Evolutionary conservation across 2,329 filamentous ascomycete species (phyloP).

Genomic region (Stagonosporopsis vannaccii): DNA sequence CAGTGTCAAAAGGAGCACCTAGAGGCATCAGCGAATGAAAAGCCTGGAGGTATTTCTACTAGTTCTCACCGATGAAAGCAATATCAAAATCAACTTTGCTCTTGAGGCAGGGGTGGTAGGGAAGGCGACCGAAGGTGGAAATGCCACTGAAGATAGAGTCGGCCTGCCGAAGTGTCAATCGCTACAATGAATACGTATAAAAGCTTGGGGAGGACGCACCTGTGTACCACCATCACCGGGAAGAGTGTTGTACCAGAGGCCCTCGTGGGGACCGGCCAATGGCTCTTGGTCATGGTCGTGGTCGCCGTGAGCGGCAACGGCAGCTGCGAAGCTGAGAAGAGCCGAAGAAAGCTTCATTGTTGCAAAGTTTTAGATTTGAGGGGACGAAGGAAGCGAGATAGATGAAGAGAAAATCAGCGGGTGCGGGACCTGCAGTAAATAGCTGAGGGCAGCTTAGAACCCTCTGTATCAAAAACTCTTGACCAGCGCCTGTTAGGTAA

Average conservation of each 20-base stretch:
- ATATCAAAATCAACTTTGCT: slow-evolving; percentile 80
- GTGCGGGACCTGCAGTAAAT: slow-evolving; percentile 30
- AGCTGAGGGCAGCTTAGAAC: slow-evolving; percentile 19
- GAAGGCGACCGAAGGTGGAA: slow-evolving; percentile 81
- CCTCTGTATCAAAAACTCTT: slow-evolving; percentile 36
- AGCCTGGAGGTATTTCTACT: too few relatives aligned
- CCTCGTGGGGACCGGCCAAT: slow-evolving; percentile 70
- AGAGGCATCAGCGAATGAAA: slow-evolving; percentile 39
- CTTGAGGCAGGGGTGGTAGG: slow-evolving; percentile 79
- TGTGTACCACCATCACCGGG: slow-evolving; percentile 86
- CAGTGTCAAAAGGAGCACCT: slow-evolving; percentile 83
- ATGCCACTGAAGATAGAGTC: slow-evolving; percentile 91
- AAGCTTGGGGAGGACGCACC: slow-evolving; percentile 55
- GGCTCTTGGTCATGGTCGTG: slow-evolving; percentile 65
- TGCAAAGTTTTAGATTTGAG: slow-evolving; percentile 6
- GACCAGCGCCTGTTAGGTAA: slow-evolving; percentile 46
- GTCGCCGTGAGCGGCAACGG: slow-evolving; percentile 66
- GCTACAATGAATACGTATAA: not conserved
- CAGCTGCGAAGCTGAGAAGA: slow-evolving; percentile 53
- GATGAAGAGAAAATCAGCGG: slow-evolving; percentile 3
- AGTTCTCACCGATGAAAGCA: slow-evolving; percentile 67
- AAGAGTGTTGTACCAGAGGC: slow-evolving; percentile 82
- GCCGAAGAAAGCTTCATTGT: slow-evolving; percentile 40
- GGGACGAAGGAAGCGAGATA: not conserved
- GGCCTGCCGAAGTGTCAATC: slow-evolving; percentile 61